phyloP scores from a whole-genome alignment of 805 yeast genomes.

The Suhomyces canberraensis region DNA sequence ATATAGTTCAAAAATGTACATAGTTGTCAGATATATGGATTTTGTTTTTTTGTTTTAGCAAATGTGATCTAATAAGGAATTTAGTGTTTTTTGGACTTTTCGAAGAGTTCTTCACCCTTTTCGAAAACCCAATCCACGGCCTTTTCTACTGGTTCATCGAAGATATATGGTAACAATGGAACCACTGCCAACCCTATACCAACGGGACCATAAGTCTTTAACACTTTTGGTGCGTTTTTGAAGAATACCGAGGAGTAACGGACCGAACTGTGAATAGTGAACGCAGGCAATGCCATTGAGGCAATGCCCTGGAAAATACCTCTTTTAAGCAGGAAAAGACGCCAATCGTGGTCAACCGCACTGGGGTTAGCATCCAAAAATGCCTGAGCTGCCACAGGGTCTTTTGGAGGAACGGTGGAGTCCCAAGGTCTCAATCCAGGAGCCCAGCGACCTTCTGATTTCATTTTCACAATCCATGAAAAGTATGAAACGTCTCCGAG shows the following conservation, averaged over 20 bases:
- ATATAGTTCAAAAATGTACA: too few relatives aligned
- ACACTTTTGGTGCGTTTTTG: constrained; percentile 47
- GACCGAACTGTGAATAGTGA: constrained; percentile 76
- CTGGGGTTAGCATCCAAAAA: constrained; percentile 21
- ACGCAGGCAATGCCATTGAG: constrained; percentile 83
- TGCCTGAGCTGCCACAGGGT: constrained; percentile 34
- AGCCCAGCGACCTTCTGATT: constrained; percentile 59
- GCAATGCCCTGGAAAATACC: constrained; percentile 81
- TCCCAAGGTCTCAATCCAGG: constrained; percentile 72
- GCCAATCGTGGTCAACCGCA: constrained; percentile 60
- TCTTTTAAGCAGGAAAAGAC: constrained; percentile 59
- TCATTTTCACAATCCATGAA: constrained; percentile 67
- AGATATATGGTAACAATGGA: constrained; percentile 72
- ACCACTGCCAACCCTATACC: constrained; percentile 74
- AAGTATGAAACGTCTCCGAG: constrained; percentile 72
- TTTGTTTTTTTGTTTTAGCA: too few relatives aligned
- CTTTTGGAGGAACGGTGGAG: constrained; percentile 39
- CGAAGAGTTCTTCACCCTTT: constrained; percentile 40
- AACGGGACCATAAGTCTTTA: constrained; percentile 73
- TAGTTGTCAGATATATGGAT: too few relatives aligned
- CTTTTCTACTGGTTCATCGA: constrained; percentile 79
- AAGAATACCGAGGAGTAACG: constrained; percentile 63
- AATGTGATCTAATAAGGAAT: too few relatives aligned
- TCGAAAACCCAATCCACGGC: constrained; percentile 62
- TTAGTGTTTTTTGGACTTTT: too few relatives aligned